Evolutionary conservation across 78 protist genomes (phyloP).

Genomic region (Paulinella micropora): DNA sequence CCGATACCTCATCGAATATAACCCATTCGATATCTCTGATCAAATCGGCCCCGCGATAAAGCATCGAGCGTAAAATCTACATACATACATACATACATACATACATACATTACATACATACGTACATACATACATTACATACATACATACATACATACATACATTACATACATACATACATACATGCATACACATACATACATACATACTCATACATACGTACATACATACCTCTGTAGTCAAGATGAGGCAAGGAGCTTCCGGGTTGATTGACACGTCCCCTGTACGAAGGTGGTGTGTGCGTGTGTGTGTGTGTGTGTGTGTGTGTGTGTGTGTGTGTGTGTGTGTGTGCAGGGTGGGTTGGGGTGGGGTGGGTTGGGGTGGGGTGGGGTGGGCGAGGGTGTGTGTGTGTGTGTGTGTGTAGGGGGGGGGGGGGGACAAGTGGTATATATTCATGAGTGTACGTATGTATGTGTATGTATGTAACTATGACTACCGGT

Average conservation of each 20-base stretch:
- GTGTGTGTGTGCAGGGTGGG: no score
- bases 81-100: not conserved
- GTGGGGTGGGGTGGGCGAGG: no score
- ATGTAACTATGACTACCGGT: no score
- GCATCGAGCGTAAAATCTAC: constrained; percentile 83
- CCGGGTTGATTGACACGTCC: constrained; percentile 73
- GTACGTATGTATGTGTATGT: no score
- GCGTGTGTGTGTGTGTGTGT: no score
- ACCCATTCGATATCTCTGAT: constrained; percentile 70
- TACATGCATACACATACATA: not conserved
- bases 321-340: no score
- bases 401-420: no score
- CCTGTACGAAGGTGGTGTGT: no score
- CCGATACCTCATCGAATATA: constrained; percentile 74
- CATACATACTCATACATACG: not conserved
- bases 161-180: not conserved
- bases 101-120: not conserved
- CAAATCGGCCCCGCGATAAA: constrained; percentile 81
- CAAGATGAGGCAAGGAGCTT: constrained; percentile 76
- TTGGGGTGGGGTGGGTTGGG: no score
- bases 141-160: not conserved
- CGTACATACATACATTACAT: not conserved
- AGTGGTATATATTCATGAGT: no score
- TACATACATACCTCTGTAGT: constrained; percentile 78
- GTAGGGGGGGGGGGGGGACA: constrained; percentile 75